Conservation (phyloP, 2,329 filamentous ascomycete genomes). For the Zarea fungicola region DNA sequence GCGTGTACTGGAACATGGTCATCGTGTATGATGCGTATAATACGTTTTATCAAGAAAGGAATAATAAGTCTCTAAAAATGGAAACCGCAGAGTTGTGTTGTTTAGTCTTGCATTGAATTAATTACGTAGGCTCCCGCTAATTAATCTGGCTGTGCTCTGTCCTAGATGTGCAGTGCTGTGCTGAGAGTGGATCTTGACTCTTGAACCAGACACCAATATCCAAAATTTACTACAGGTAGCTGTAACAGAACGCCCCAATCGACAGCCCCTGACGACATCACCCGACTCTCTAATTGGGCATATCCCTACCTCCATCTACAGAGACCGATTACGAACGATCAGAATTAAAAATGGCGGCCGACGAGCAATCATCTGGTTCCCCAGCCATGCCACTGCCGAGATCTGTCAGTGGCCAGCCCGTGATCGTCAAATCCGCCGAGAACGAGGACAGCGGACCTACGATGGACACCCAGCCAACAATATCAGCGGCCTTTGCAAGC, state of each 20-base stretch:
- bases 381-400: constrained; percentile 3
- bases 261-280: no score
- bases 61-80: background rate
- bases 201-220: background rate
- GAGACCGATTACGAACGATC: background rate
- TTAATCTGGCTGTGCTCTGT: no score
- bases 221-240: no score
- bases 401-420: constrained; percentile 7
- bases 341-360: constrained; percentile 1
- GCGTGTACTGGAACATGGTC: background rate
- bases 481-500: constrained; percentile 58
- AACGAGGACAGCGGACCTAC: constrained; percentile 15
- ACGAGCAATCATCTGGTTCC: background rate
- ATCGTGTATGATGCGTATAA: no score
- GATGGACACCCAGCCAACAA: constrained; percentile 30
- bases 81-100: no score
- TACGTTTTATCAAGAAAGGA: no score
- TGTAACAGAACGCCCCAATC: no score
- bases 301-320: no score
- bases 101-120: background rate
- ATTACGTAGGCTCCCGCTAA: background rate
- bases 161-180: background rate
- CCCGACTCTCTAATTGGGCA: no score
- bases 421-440: constrained; percentile 10
- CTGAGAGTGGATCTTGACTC: constrained; percentile 6